Evolutionary conservation across 257 asterid genomes (phyloP).

Genomic region (Nicotiana paniculata): DNA sequence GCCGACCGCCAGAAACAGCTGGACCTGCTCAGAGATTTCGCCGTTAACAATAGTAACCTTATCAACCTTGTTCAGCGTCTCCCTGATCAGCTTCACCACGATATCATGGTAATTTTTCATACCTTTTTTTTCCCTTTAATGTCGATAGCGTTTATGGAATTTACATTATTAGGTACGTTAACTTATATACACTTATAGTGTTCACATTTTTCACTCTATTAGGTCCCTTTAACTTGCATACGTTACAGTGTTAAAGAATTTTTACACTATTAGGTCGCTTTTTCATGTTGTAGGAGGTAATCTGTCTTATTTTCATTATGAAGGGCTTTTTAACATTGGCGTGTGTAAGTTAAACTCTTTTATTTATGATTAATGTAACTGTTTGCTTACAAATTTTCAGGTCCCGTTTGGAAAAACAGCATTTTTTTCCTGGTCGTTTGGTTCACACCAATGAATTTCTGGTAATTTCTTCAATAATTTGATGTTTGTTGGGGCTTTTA

Average conservation of each 20-base stretch:
- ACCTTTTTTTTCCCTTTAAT: no score
- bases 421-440: conserved; percentile 72
- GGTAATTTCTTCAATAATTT: conserved; percentile 32
- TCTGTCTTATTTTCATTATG: no score
- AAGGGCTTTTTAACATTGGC: no score
- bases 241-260: no score
- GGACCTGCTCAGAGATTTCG: conserved; percentile 34
- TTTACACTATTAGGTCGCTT: no score
- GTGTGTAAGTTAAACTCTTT: no score
- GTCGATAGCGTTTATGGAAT: no score
- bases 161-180: no score
- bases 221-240: no score
- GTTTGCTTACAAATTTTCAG: conserved; percentile 17
- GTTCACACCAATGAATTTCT: conserved; percentile 78
- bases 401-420: conserved; percentile 95
- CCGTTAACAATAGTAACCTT: conserved; percentile 43
- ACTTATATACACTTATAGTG: no score
- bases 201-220: no score
- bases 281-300: no score
- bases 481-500: not conserved
- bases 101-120: conserved; percentile 45
- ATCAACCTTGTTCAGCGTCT: conserved; percentile 66
- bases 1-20: conserved; percentile 38
- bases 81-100: conserved; percentile 74
- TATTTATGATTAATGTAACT: not conserved